These are phyloP conservation scores for Monilinia polystroma DNA, from an alignment of 2,329 filamentous ascomycete genomes.

Conservation along the genomic window DNA sequence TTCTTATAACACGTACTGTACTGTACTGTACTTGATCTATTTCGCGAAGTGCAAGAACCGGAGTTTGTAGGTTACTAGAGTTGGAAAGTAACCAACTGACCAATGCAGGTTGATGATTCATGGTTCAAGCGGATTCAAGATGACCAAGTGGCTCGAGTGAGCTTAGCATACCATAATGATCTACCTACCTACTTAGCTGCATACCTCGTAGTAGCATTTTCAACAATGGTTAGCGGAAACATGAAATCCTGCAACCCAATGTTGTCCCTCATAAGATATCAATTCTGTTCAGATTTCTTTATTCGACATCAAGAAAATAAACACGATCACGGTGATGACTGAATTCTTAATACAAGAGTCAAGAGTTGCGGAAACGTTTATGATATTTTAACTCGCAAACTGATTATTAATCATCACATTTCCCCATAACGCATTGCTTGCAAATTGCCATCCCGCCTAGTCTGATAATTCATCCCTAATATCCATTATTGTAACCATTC, in stretches of 20 bases:
- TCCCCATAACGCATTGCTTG: conserved; percentile 11
- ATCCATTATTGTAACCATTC: conserved; percentile 18
- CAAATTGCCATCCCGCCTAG: conserved; percentile 6
- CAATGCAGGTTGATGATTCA: neutral
- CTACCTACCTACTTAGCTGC: neutral
- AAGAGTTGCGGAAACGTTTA: neutral
- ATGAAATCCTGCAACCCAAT: neutral
- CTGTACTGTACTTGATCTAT: neutral
- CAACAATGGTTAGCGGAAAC: neutral
- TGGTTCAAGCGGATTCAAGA: neutral
- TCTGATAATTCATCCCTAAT: conserved; percentile 20
- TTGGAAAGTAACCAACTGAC: neutral
- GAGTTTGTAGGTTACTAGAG: neutral
- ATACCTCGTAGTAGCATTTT: neutral
- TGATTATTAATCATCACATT: conserved; percentile 12
- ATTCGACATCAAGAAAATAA: neutral
- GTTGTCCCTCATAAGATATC: neutral
- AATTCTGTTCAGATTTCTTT: neutral
- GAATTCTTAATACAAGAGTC: neutral
- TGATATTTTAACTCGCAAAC: neutral
- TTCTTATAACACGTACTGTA: too few relatives aligned
- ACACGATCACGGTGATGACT: neutral
- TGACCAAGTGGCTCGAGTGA: neutral
- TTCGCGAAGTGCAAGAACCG: neutral
- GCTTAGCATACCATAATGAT: neutral